These are phyloP conservation scores for Aspergillus clavatus DNA, from an alignment of 2,329 filamentous ascomycete genomes.

Conservation along the genomic window DNA sequence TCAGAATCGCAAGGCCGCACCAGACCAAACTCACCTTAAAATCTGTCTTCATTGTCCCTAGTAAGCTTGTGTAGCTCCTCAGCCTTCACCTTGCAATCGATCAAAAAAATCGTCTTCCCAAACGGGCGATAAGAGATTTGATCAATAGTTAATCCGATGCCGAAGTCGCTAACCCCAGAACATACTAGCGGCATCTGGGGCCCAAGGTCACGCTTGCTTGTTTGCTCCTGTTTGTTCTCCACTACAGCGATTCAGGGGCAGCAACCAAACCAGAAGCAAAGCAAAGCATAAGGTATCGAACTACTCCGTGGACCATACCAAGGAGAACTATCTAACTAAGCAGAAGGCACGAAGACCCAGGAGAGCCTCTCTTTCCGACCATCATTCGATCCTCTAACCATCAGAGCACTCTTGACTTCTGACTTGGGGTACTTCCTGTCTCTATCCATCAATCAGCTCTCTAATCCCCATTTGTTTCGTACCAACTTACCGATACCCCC, in stretches of 20 bases:
- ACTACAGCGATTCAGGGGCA: slow-evolving; percentile 32
- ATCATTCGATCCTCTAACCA: no score
- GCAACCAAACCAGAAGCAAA: slow-evolving; percentile 8
- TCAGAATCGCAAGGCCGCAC: neutral
- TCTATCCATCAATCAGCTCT: slow-evolving; percentile 13
- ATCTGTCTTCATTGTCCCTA: slow-evolving; percentile 84
- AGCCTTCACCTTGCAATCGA: slow-evolving; percentile 14
- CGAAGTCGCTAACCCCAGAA: slow-evolving; percentile 20
- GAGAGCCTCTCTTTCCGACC: slow-evolving; percentile 7
- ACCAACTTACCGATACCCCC: slow-evolving; percentile 14
- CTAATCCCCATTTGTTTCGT: slow-evolving; percentile 14
- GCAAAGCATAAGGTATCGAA: neutral
- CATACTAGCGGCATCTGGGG: slow-evolving; percentile 29
- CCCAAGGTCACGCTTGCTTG: slow-evolving; percentile 16
- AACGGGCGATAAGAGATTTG: slow-evolving; percentile 24
- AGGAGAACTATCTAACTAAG: slow-evolving; percentile 10
- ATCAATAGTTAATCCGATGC: slow-evolving; percentile 25
- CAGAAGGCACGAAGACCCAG: slow-evolving; percentile 14
- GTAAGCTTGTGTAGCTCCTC: slow-evolving; percentile 15
- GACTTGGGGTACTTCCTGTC: neutral
- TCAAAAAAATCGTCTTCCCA: slow-evolving; percentile 18
- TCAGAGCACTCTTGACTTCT: neutral
- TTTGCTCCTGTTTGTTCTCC: slow-evolving; percentile 14
- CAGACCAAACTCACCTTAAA: slow-evolving; percentile 67
- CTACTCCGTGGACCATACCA: slow-evolving; percentile 1